Evolutionary conservation across 1,284 basidiomycete genomes (phyloP), one percentile per base, ranked within the genome.

Genomic region (Heterobasidion annosum): DNA sequence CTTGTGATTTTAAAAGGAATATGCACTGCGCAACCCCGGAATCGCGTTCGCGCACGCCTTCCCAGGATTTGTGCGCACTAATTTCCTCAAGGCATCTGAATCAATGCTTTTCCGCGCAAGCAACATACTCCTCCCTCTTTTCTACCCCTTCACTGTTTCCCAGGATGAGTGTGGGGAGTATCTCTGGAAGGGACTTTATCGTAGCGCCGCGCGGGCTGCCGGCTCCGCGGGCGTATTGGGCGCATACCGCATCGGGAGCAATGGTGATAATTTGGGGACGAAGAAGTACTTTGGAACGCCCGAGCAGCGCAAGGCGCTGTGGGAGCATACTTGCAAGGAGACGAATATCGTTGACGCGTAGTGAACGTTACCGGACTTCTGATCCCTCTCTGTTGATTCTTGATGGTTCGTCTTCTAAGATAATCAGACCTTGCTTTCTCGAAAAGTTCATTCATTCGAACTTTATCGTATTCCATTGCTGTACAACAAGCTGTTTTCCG

Each of bases 311-410:
- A 67, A 67, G 55, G 68, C 64, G 55, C 52, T 80, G 15, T 79
- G 77, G 77, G 71, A 76, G 45, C 78, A 79, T 60, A 76, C 76
- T 0, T 59, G 72, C 4, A 61, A 68, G 51, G 68, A 64, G 43
- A 70, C 67, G 3, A 55, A 58, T 34, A 52, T 15, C 19, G 44
- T 9, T 15, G 51, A 52, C 16, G 48, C 48, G n/a, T 48, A 48
- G 46, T 48, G 37, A 5, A 25, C 25, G 25, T 25, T 25, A 25
- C 25, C 25, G 4, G 25, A 4, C 3, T 25, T 25, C 25, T 25
- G 25, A 25, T 4, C 3, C 25, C 25, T 25, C 5, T 25, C 25
- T 25, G 25, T 4, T 25, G 4, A 25, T 25, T 25, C 25, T 4
- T 25, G 5, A 25, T 25, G 3, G 4, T 25, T 25, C 25, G 25